Percentiles rank a stretch among this genome's conserved stretches.
phyloP scores from a whole-genome alignment of 83 land plant species.

The Picea mariana region DNA sequence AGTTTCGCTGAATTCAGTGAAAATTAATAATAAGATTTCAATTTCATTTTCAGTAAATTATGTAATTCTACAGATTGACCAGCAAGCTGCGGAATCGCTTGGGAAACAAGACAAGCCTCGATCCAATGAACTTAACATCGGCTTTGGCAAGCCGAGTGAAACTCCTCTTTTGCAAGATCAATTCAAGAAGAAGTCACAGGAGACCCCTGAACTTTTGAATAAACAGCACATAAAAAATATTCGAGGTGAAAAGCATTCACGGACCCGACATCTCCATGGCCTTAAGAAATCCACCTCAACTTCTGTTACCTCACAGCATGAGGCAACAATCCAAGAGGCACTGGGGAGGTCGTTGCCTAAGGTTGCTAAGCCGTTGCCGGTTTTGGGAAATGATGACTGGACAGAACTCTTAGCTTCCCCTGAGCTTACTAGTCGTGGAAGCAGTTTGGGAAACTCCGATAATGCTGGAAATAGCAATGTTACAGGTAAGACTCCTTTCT shows the following conservation, averaged over 20 bases:
- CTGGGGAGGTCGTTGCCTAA: not conserved
- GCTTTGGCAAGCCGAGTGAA: not conserved
- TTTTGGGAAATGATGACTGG: constrained; percentile 27
- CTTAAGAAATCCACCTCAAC: constrained; percentile 2
- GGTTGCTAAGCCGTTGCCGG: constrained; percentile 14
- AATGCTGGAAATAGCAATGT: too few relatives aligned
- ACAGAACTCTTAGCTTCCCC: constrained; percentile 52
- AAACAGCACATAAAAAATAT: constrained; percentile 11
- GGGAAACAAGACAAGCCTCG: constrained; percentile 37
- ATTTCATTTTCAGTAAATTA: too few relatives aligned
- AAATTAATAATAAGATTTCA: not conserved
- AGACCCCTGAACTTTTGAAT: constrained; percentile 25
- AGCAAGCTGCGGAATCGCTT: constrained; percentile 78
- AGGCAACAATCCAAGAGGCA: not conserved
- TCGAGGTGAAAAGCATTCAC: not conserved
- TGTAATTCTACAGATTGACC: constrained; percentile 54
- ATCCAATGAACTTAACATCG: constrained; percentile 11
- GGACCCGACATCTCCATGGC: constrained; percentile 2
- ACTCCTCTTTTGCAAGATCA: constrained; percentile 9
- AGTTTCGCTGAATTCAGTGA: not conserved
- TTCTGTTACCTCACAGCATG: not conserved
- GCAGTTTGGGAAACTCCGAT: constrained; percentile 8
- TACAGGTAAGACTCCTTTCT: too few relatives aligned
- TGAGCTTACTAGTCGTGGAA: not conserved
- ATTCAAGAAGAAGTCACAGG: constrained; percentile 21